Base-by-base conservation (phyloP, 2,329 filamentous ascomycete species). In the Dactylellina drechsleri region DNA sequence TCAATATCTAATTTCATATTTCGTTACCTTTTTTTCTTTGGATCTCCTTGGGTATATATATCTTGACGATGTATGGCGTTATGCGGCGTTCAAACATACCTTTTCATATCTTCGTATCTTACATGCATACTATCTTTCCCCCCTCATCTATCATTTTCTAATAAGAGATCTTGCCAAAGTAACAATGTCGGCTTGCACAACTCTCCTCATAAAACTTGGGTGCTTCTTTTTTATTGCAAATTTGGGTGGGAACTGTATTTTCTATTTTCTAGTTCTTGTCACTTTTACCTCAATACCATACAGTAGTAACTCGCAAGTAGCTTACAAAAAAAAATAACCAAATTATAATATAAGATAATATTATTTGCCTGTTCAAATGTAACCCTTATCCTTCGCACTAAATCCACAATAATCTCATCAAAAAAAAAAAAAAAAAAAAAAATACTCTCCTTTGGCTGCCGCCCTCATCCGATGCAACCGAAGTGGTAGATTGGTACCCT, bases 51-150 rank as follows among this genome's bases (percentile, higher is more conserved):
- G 52, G 18, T 61, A 66, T 58, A 74, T 66, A 74, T 74, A 74
- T 74, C 70, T 74, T 74, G 70, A 74, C 50, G 70, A 74, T 74
- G 70, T 74, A 67, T 67, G 70, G 70, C 60, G 70, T 74, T 74
- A 49, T 49, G 18, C 64, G 70, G 70, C 62, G 70, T 74, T 45
- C 20, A 36, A 36, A 36, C 26, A 20, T 61, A 23, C 18, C 50
- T 66, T 60, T 66, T 16, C 23, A 18, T 53, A 20, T 41, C 20
- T 54, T 15, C 54, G 41, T 54, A 53, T n/a, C 16, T 28, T 2
- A 12, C 41, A n/a, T 23, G n/a, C 26, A 50, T 65, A 41, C 31
- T n/a, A 15, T 58, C 64, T 53, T 58, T 41, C 20, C 13, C 18
- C 53, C 41, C 28, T 16, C 15, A 53, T 52, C 57, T 70, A 70